Base-by-base conservation (phyloP, 1,284 basidiomycete species). In the Ustanciosporium gigantosporum region DNA sequence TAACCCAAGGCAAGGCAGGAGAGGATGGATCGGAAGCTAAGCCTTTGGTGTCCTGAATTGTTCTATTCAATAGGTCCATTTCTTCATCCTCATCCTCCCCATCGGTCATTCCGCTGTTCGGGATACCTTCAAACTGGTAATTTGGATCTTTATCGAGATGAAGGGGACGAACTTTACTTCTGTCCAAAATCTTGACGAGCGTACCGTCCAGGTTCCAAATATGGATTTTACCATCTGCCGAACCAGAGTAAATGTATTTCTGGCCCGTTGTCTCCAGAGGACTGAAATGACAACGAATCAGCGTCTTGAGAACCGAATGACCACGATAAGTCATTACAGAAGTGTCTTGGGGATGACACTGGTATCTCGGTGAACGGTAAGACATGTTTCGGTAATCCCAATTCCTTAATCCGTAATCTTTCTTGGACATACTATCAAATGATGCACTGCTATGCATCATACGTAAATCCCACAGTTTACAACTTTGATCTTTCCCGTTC, bases 401-500 rank as follows among this genome's bases (percentile, higher is more conserved):
- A 45, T 82, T 79, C 1, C 73, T 74, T 55, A 86, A 81, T 5
- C 88, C 87, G 75, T 87, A 91, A 48, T 79, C 67, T 11, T 78
- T 79, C 38, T 81, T 69, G 25, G 80, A 79, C 43, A 86, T 82
- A 16, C 45, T 72, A 70, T 41, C 89, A 62, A 87, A 88, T 25
- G 91, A 87, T 9, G 81, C 76, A 66, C 84, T 87, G 45, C 82
- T 85, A 31, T 86, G 83, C 93, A 98, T 95, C 80, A 88, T 91
- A 31, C 94, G 87, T 40, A 98, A 80, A 79, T 98, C 94, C 89
- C 94, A 98, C 23, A 98, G 80, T 21, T 91, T 86, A 44, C 91
- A 81, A 1, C 89, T 86, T 76, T 97, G 94, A 76, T 98, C 95
- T 79, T 98, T 98, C 38, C 91, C 91, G 74, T 98, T 98, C n/a